Evolutionary conservation across 371 early-diverging fungal genomes (phyloP), one percentile per base, ranked within the genome.

Genomic region (Lichtheimia ornata): DNA sequence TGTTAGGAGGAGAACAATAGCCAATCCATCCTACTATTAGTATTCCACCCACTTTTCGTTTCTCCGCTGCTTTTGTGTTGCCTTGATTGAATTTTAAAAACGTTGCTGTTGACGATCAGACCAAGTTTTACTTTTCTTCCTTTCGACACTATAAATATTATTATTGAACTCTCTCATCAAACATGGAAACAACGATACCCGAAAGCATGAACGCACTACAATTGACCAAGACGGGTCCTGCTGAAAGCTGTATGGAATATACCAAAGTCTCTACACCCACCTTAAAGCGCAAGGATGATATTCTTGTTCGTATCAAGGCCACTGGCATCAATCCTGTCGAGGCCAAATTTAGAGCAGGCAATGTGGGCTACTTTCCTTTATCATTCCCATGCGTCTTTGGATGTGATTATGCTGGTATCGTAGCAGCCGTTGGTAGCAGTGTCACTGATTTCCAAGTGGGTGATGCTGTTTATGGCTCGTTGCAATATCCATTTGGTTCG

Each of bases 271-370:
- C 60, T 13, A 58, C 61, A 1, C 81, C 82, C 0, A 57, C 35
- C 2, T 58, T 80, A 12, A 66, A 56, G n/a, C 40, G 42, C 2
- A 59, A 77, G 0, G 63, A 69, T n/a, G 68, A 84, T 20, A 63
- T 87, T 11, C 65, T 89, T 9, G 68, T 89, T 17, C 67, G 77
- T 50, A 73, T 90, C 42, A 69, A 74, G 18, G 84, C 85, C 5
- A 71, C 83, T 3, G 84, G 84, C 5, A 58, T 85, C 15, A 90
- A 90, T 50, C 88, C 90, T 13, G 76, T 84, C 2, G 90, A 90
- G 47, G 78, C 73, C 56, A 88, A 88, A 51, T 5, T 56, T 2
- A 58, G 73, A 4, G 1, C 57, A 24, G 80, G 80, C 6, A 76
- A 74, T 22, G 35, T 77, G 4, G 40, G 28, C 1, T 28, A n/a